Evolutionary conservation across 176 grass and related monocot species (phyloP), one percentile per base, ranked within the genome.

Genomic region (Oryza officinalis): DNA sequence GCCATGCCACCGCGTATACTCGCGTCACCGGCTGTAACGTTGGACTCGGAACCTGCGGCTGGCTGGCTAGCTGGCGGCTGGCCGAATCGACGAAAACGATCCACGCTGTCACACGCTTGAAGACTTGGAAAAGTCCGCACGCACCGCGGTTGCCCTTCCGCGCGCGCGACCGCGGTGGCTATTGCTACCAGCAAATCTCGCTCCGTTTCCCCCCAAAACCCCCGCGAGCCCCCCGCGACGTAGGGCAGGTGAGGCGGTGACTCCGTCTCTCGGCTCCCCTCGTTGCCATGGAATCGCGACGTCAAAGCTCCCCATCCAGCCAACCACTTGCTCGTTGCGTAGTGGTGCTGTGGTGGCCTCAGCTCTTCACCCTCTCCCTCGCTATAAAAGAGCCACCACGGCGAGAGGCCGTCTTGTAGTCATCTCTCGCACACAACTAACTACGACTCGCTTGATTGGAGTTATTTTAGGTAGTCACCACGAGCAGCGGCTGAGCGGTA

Each of bases 231-330:
- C n/a, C 33, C 33, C 33, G 33, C 33, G 6, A 35, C 33, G 33
- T 35, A 5, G 43, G 63, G 50, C 50, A 54, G 47, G 0, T 10
- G 14, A 40, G 2, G 9, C 27, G 20, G 81, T 61, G 82, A 90
- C 83, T 54, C 14, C 65, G 83, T 35, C 28, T 89, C 88, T 41
- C 72, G 5, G 1, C 69, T 5, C 49, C 49, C 69, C 28, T 63
- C 35, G 76, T 15, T 4, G 37, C 28, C 81, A 69, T 35, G 82
- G 76, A 25, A 80, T 50, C 76, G 82, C 79, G 74, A 78, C 79
- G 88, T 72, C 87, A 52, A 30, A 81, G 41, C 18, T 1, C 37
- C 37, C 45, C 46, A 74, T 67, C 77, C 67, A 72, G 67, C 74
- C 50, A 5, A 46, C 80, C 44, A 77, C 80, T 49, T 43, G 79